Conservation (phyloP, 352 stramenopile genomes). For the Phytophthora agathidicida region DNA sequence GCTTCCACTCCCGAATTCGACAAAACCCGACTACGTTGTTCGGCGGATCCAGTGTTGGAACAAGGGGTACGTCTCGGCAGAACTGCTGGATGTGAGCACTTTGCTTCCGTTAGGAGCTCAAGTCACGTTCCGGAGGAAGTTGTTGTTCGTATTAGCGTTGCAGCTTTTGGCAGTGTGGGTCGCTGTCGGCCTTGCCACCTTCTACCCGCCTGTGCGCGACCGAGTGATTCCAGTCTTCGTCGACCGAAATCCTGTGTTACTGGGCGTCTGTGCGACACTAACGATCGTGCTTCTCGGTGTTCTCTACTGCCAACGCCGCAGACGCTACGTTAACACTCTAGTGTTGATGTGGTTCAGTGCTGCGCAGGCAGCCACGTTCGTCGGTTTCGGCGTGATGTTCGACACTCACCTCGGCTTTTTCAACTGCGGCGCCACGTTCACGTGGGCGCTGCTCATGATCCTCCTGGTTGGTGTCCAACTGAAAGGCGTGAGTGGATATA, state of each 20-base stretch:
- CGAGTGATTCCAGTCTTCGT: slow-evolving; percentile 19
- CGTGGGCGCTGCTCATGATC: slow-evolving; percentile 38
- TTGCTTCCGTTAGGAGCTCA: slow-evolving; percentile 33
- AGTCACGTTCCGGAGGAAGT: slow-evolving; percentile 40
- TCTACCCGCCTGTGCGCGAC: slow-evolving; percentile 20
- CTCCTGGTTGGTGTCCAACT: slow-evolving; percentile 21
- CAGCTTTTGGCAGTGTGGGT: slow-evolving; percentile 37
- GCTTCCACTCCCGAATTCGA: slow-evolving; percentile 17
- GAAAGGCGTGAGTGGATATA: slow-evolving; percentile 4
- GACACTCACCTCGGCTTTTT: slow-evolving; percentile 47
- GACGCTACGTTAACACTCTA: slow-evolving; percentile 34
- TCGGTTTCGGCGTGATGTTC: slow-evolving; percentile 34
- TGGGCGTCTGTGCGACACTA: slow-evolving; percentile 8
- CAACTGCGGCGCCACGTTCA: slow-evolving; percentile 43
- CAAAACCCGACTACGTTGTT: slow-evolving; percentile 25
- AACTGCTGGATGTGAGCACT: slow-evolving; percentile 32
- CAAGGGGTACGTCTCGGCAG: slow-evolving; percentile 12
- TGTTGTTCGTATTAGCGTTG: slow-evolving; percentile 36
- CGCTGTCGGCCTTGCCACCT: slow-evolving; percentile 28
- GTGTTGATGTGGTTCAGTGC: slow-evolving; percentile 42
- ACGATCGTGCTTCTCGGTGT: slow-evolving; percentile 33
- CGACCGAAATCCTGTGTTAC: slow-evolving; percentile 6
- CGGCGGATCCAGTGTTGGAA: slow-evolving; percentile 30
- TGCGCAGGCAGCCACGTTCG: slow-evolving; percentile 36
- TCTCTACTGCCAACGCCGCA: slow-evolving; percentile 38